Conservation (phyloP, 1,139 yeast genomes). For the Hansenula anomala region DNA sequence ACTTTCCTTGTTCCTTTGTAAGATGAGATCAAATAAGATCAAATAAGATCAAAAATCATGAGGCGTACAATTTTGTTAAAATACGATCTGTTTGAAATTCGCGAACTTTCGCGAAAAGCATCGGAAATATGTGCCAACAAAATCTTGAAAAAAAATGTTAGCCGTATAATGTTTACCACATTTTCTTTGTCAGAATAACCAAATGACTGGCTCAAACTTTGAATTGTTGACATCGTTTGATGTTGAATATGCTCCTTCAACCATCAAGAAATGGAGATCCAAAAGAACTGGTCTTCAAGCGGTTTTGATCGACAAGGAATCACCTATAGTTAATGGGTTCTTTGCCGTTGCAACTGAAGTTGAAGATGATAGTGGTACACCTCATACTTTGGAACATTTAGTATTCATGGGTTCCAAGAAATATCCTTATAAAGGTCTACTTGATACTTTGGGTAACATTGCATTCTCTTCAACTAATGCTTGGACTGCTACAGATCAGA, state of each 20-base stretch:
- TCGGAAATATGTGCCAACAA: no score
- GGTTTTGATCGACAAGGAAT: constrained; percentile 69
- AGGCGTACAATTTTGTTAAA: no score
- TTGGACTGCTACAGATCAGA: constrained; percentile 95
- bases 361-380: constrained; percentile 81
- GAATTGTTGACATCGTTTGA: constrained; percentile 45
- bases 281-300: constrained; percentile 77
- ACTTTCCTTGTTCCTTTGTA: no score
- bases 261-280: constrained; percentile 69
- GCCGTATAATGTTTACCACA: no score
- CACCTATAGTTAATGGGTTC: constrained; percentile 89
- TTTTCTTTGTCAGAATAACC: not conserved
- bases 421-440: constrained; percentile 86
- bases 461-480: constrained; percentile 91
- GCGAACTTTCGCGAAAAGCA: no score
- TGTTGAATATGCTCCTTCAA: constrained; percentile 59
- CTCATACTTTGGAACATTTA: constrained; percentile 94
- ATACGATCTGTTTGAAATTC: no score
- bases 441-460: constrained; percentile 82
- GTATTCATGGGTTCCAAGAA: constrained; percentile 90
- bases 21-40: no score
- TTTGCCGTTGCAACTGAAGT: constrained; percentile 96
- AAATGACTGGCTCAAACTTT: constrained; percentile 22
- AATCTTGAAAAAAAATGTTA: no score
- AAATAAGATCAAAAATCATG: no score